Evolutionary conservation across 2,329 filamentous ascomycete species (phyloP).

Genomic region (Exserohilum rostratum): DNA sequence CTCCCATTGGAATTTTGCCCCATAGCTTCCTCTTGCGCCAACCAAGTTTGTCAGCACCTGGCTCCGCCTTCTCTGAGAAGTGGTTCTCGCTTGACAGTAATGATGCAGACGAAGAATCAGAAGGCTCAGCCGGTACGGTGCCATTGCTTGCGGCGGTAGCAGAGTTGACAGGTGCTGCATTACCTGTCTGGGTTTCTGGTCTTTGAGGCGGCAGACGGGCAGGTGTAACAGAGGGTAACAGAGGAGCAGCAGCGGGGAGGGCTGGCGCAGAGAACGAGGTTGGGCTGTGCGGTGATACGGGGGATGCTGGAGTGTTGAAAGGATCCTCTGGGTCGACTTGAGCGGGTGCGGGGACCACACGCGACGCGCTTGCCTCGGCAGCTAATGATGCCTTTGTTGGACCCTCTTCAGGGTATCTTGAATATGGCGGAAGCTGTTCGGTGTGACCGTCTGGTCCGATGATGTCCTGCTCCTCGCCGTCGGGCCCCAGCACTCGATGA

Average conservation of each 20-base stretch:
- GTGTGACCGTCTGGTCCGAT: conserved; percentile 87
- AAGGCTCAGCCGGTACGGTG: conserved; percentile 32
- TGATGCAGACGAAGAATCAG: conserved; percentile 38
- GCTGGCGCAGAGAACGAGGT: conserved; percentile 27
- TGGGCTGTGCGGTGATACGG: conserved; percentile 27
- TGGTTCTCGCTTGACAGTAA: conserved; percentile 30
- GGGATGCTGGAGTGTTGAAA: conserved; percentile 33
- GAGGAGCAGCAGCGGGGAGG: conserved; percentile 25
- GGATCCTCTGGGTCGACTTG: conserved; percentile 33
- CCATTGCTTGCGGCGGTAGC: conserved; percentile 11
- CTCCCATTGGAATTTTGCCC: conserved; percentile 58
- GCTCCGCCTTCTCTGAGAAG: conserved; percentile 39
- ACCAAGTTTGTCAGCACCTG: conserved; percentile 22
- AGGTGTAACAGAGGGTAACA: conserved; percentile 32
- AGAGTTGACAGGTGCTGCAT: conserved; percentile 23
- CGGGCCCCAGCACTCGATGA: conserved; percentile 74
- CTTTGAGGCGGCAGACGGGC: conserved; percentile 39
- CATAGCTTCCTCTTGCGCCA: conserved; percentile 55
- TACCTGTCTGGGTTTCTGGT: conserved; percentile 42
- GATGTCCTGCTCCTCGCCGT: conserved; percentile 86
- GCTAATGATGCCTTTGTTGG: conserved; percentile 60
- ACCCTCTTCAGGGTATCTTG: conserved; percentile 82
- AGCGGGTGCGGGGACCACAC: conserved; percentile 29
- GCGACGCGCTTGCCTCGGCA: conserved; percentile 42
- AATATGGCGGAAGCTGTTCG: conserved; percentile 90